Conservation (phyloP, 1,284 basidiomycete species). For the Ceratobasidium papillatum region DNA sequence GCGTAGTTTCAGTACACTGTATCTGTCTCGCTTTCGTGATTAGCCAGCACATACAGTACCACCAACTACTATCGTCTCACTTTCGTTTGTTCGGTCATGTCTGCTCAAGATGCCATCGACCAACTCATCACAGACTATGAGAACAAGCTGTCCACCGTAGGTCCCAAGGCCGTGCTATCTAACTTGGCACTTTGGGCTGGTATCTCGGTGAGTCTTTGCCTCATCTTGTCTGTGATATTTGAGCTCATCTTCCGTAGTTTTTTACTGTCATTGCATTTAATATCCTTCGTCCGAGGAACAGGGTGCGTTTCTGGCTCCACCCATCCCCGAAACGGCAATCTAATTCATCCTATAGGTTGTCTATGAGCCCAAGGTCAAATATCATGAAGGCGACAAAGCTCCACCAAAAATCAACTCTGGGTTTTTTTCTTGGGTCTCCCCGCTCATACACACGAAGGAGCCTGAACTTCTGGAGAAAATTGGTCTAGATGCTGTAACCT, state of each 20-base stretch:
- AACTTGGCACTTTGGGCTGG: slow-evolving; percentile 79
- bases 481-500: slow-evolving; percentile 92
- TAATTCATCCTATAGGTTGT: slow-evolving; percentile 61
- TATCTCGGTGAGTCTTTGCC: slow-evolving; percentile 64
- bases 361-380: slow-evolving; percentile 90
- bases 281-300: slow-evolving; percentile 80
- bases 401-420: slow-evolving; percentile 82
- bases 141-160: slow-evolving; percentile 50
- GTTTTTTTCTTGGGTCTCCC: slow-evolving; percentile 88
- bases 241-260: slow-evolving; percentile 53
- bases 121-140: slow-evolving; percentile 50
- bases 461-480: slow-evolving; percentile 88
- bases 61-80: neutral
- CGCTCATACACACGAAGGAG: slow-evolving; percentile 85
- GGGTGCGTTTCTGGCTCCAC: slow-evolving; percentile 55
- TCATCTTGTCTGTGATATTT: slow-evolving; percentile 7
- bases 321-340: neutral
- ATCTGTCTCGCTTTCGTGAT: slow-evolving; percentile 14
- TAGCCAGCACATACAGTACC: slow-evolving; percentile 15
- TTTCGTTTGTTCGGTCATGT: slow-evolving; percentile 45
- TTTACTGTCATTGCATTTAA: slow-evolving; percentile 76
- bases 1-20: neutral
- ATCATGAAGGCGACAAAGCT: slow-evolving; percentile 81
- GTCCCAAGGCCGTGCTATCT: slow-evolving; percentile 79
- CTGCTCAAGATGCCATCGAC: slow-evolving; percentile 46